Base-by-base conservation (phyloP, 2,329 filamentous ascomycete species). In the Aspergillus versicolor region DNA sequence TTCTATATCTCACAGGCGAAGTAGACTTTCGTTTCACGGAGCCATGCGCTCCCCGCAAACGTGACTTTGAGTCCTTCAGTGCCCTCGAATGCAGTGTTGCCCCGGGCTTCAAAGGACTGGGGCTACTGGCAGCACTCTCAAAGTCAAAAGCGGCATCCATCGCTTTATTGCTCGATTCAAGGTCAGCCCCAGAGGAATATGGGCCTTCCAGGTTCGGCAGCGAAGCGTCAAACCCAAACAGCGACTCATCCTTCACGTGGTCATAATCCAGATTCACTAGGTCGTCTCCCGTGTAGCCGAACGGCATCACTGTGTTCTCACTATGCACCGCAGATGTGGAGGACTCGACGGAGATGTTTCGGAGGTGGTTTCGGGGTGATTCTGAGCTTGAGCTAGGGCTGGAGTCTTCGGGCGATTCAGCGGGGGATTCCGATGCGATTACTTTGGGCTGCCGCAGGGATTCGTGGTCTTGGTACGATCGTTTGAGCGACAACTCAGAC, bases 111-210 rank as follows among this genome's bases (percentile, higher is more conserved):
- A 75, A 67, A 40, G 68, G 76, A 58, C 75, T 79, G 2, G 77
- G 77, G 37, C 76, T 79, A 63, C 76, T 79, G 7, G 75, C 77
- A 32, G 77, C 77, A 57, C 76, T 79, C 43, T 79, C 77, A 59
- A 79, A 79, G 60, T 79, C 77, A 57, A 79, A 79, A 12, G 75
- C 76, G 27, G 76, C 77, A 61, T 77, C 76, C 77, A 80, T 79
- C 15, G 75, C 75, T 59, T 73, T 75, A 58, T 79, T 79, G 56
- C 75, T 79, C 6, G 69, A 73, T 59, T 79, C 77, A 43, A 78
- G 63, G 51, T 79, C 77, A 24, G 71, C 73, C 56, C 67, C 61
- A 9, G 27, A 4, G 5, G 61, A 57, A 49, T 71, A 70, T 5
- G 63, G 64, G 22, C 61, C 63, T 54, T 75, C 71, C 52, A 77